Evolutionary conservation across 345 rosid species (phyloP).

Genomic region (Eucalyptus microcorys): DNA sequence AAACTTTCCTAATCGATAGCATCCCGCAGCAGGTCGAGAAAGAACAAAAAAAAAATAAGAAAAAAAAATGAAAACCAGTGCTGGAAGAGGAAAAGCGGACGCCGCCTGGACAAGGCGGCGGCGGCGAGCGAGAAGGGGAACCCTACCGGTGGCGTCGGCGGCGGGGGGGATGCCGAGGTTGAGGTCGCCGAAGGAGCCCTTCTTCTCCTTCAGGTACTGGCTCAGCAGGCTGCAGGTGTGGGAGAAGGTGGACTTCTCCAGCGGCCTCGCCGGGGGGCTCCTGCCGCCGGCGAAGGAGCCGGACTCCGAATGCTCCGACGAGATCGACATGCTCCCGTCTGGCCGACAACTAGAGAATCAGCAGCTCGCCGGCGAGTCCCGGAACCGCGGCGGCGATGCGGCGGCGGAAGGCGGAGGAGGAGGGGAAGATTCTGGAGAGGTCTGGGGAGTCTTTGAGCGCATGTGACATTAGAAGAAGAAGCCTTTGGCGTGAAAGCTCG

Average conservation of each 20-base stretch:
- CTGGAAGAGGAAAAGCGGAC: background rate
- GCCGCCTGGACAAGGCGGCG: background rate
- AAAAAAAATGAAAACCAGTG: background rate
- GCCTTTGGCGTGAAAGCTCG: background rate
- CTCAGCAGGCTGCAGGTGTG: conserved; percentile 61
- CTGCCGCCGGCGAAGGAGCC: conserved; percentile 4
- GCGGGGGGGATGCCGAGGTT: conserved; percentile 46
- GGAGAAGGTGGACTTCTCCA: conserved; percentile 47
- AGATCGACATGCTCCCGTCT: conserved; percentile 28
- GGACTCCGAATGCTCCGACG: conserved; percentile 31
- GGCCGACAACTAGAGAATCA: too few relatives aligned
- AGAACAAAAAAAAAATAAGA: background rate
- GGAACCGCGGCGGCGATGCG: background rate
- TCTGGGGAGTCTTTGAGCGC: background rate
- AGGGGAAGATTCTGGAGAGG: background rate
- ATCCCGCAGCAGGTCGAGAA: background rate
- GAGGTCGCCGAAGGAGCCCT: conserved; percentile 72
- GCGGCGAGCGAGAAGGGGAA: background rate
- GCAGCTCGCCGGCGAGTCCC: background rate
- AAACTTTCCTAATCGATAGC: background rate
- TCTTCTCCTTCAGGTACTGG: conserved; percentile 66
- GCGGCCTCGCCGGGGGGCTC: background rate
- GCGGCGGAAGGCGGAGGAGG: too few relatives aligned
- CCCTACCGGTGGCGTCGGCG: conserved; percentile 29
- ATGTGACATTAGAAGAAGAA: background rate